Percentiles rank a stretch among this genome's conserved stretches.
Conservation (phyloP, 2,329 filamentous ascomycete genomes). For the Elsinoe fawcettii region DNA sequence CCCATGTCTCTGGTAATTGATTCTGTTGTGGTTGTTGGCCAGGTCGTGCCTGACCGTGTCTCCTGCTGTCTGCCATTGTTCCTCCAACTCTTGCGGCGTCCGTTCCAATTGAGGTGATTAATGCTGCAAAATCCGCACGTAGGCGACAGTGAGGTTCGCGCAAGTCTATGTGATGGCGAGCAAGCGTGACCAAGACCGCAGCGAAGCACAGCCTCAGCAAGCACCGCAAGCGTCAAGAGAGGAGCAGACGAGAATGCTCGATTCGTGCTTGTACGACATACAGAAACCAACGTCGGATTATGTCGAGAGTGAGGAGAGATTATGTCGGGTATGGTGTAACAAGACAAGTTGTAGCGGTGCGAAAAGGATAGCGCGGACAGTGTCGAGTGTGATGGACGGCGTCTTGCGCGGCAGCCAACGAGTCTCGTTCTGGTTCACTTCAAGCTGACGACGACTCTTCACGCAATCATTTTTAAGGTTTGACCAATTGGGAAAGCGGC, state of each 20-base stretch:
- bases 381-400: neutral
- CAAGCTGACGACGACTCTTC: neutral
- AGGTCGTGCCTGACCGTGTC: slow-evolving; percentile 7
- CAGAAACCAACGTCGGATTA: neutral
- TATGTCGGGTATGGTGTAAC: neutral
- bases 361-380: neutral
- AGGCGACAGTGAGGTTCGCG: neutral
- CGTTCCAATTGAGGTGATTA: neutral
- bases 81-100: neutral
- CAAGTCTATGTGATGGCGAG: neutral
- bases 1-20: slow-evolving; percentile 55
- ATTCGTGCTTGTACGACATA: slow-evolving; percentile 2
- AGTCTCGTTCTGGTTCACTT: neutral
- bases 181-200: neutral
- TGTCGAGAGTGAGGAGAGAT: neutral
- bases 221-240: neutral
- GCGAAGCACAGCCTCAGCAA: slow-evolving; percentile 15
- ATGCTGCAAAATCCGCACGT: neutral
- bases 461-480: neutral
- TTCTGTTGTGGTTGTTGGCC: slow-evolving; percentile 16
- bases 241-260: neutral
- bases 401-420: neutral
- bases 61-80: slow-evolving; percentile 1
- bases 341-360: neutral
- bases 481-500: neutral